phyloP scores from a whole-genome alignment of 768 basidiomycete species.

The Tephrocybe sp. region DNA sequence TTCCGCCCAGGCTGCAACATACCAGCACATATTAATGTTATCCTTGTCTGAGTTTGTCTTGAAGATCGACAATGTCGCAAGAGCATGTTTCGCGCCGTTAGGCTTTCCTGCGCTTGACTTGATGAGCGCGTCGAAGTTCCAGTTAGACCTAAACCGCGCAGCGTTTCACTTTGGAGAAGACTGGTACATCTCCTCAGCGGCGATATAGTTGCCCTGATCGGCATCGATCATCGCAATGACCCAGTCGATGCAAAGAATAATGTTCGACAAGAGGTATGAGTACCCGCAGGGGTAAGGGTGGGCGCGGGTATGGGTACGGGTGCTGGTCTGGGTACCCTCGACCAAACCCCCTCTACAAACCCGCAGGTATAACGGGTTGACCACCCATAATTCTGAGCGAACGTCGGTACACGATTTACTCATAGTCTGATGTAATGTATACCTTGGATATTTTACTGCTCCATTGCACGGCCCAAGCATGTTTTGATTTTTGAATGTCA shows the following conservation, averaged over 20 bases:
- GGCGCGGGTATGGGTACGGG: too few relatives aligned
- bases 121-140: background rate
- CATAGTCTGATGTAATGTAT: too few relatives aligned
- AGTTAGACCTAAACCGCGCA: background rate
- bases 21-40: background rate
- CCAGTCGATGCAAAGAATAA: background rate
- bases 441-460: too few relatives aligned
- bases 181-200: background rate
- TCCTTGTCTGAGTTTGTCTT: background rate
- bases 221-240: background rate
- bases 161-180: background rate
- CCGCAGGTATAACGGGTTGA: too few relatives aligned
- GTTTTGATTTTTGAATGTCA: too few relatives aligned
- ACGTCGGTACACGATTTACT: too few relatives aligned
- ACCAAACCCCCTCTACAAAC: too few relatives aligned
- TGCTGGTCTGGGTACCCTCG: too few relatives aligned
- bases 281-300: too few relatives aligned
- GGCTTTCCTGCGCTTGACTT: background rate
- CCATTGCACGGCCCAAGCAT: too few relatives aligned
- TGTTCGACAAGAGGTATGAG: too few relatives aligned
- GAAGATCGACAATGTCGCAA: background rate
- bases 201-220: constrained; percentile 1
- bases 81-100: background rate
- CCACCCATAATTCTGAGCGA: too few relatives aligned
- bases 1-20: background rate